Base-by-base conservation (phyloP, 345 rosid genomes). In the Clausena lansium region DNA sequence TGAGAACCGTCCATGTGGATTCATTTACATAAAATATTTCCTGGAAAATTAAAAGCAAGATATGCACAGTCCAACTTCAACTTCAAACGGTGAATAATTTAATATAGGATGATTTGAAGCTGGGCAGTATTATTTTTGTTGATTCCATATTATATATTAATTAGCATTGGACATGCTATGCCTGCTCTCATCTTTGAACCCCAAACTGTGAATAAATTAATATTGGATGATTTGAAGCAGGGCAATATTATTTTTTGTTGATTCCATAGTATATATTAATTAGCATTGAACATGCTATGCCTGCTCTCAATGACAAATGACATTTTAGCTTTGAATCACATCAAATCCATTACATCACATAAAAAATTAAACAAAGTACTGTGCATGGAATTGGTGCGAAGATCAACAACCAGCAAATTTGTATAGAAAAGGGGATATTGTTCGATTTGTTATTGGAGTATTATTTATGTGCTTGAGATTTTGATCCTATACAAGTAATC, bases 1-100 rank as follows among this genome's bases (percentile, higher is more conserved):
- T 62, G 38, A 33, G 80, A 62, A 61, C 87, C 87, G 80, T 82
- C 74, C 84, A 82, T 74, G 75, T 80, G 80, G 84, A 66, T 9
- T n/a, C 17, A 65, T 78, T 47, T 32, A 75, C 61, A 22, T 71
- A 45, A 45, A 45, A 11, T 45, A 45, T 3, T 11, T 11, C 15
- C 14, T 24, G 35, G 50, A 5, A 59, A 33, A 59, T 59, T 19
- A 6, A 17, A 45, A 33, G 28, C 71, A 77, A 79, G 64, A 77
- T 45, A 77, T 76, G 78, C 83, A 72, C 82, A 72, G 78, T 78
- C 81, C 65, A 59, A 36, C 50, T 17, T 63, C 55, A 50, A 39
- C 35, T 33, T 33, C 35, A 15, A 35, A 6, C 24, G 69, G 19
- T 71, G 71, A 74, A 70, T 70, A 75, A 39, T 70, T 20, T 28